Percentiles rank a stretch among this genome's conserved stretches.
Conservation (phyloP, 768 basidiomycete genomes). For the Auricularia sp. region DNA sequence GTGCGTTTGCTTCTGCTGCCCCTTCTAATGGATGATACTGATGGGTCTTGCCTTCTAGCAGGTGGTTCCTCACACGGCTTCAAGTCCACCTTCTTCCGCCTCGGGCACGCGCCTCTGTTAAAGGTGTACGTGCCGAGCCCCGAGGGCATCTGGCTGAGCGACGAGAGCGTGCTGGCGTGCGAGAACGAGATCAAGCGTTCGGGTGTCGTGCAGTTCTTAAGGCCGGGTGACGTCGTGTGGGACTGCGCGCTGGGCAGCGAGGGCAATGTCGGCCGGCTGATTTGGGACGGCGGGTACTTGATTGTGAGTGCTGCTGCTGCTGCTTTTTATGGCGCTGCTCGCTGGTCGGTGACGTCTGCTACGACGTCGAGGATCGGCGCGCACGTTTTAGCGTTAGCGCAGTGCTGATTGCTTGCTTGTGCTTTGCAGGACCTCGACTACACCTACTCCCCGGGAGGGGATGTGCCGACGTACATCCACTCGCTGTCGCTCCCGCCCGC, state of each 20-base stretch:
- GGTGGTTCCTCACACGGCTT: conserved; percentile 23
- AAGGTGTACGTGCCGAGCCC: conserved; percentile 80
- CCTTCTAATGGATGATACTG: not conserved
- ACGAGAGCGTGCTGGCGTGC: conserved; percentile 70
- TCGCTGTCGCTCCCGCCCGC: conserved; percentile 77
- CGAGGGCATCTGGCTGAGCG: conserved; percentile 79
- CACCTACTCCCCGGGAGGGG: conserved; percentile 64
- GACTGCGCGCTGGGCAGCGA: conserved; percentile 81
- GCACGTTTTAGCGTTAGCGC: conserved; percentile 1
- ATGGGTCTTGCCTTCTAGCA: not conserved
- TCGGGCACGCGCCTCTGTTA: conserved; percentile 64
- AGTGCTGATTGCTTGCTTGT: conserved; percentile 8
- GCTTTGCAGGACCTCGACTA: conserved; percentile 68
- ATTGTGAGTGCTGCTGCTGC: conserved; percentile 43
- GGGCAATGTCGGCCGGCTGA: conserved; percentile 69
- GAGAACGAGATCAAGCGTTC: conserved; percentile 70
- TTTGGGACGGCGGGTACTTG: conserved; percentile 86
- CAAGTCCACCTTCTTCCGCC: conserved; percentile 61
- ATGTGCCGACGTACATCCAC: conserved; percentile 71
- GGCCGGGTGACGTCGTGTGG: conserved; percentile 78
- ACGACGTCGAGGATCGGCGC: not conserved
- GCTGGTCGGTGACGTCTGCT: not conserved
- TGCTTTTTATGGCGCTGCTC: not conserved
- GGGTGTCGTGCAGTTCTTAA: conserved; percentile 51
- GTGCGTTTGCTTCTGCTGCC: not conserved